Base-by-base conservation (phyloP, 2,329 filamentous ascomycete genomes). In the Colletotrichum theobromicola region DNA sequence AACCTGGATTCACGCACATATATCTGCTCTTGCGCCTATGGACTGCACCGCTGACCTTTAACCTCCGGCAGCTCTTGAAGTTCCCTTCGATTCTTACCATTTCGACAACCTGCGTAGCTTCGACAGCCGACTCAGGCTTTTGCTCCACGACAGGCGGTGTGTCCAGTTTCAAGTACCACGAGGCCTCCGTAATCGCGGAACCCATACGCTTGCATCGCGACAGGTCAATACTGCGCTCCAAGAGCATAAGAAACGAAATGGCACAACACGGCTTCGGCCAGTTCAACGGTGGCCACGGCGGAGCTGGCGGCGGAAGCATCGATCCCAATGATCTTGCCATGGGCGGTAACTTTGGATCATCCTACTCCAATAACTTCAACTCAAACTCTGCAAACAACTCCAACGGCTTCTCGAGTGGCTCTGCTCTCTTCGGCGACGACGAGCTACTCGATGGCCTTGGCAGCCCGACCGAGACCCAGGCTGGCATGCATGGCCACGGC, bases 311-410 rank as follows among this genome's bases (percentile, higher is more conserved):
- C 77, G 89, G 84, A 66, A 90, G 90, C 80, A 93, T 98, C 80
- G 94, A 98, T 81, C 96, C 96, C 13, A 96, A 94, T 76, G 95
- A 97, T 76, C 89, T 98, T 74, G 91, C 91, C 78, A 94, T 96
- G 91, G 82, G 84, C 16, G 88, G 88, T 77, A 87, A 88, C 74
- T 93, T 89, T 81, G 88, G 90, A 46, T 89, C 90, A 2, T 89
- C 90, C 2, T 94, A 91, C 78, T 88, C 78, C 72, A 88, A 81
- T 67, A 84, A 79, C 69, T 89, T 90, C 71, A 92, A 93, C 83
- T 86, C 88, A 28, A 86, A 85, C 76, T 85, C 86, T 28, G 87
- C 84, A 80, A 93, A 90, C 81, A 87, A 92, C 77, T 89, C 90
- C 35, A 93, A 92, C 72, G 93, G 91, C 82, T 98, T 95, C 86